Percentiles rank a stretch among this genome's conserved stretches.
Evolutionary conservation across 768 basidiomycete species (phyloP).

Genomic region (Rhizopogon roseolus): DNA sequence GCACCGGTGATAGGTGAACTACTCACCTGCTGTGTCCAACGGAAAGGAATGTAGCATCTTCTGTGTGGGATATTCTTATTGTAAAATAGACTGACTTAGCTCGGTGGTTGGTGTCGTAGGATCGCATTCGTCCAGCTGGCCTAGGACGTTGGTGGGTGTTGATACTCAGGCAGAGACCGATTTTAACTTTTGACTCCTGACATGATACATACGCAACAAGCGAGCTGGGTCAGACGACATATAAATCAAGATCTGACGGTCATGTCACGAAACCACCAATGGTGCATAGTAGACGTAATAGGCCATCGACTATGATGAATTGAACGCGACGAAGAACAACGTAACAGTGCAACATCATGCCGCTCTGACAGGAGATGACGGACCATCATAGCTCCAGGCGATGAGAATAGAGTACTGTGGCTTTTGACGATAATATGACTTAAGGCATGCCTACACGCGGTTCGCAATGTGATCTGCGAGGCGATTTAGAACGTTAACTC

Average conservation of each 20-base stretch:
- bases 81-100: neutral
- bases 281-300: neutral
- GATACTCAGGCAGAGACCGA: neutral
- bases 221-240: neutral
- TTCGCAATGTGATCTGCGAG: neutral
- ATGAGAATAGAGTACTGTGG: no score
- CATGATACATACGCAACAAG: neutral
- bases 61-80: neutral
- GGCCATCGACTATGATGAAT: neutral
- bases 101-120: neutral
- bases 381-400: neutral
- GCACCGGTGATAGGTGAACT: neutral
- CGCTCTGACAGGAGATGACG: neutral
- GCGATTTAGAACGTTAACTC: constrained; percentile 8
- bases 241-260: neutral
- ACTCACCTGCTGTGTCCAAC: neutral
- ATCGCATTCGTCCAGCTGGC: neutral
- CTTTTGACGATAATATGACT: neutral
- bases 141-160: no score
- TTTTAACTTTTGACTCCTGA: neutral
- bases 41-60: neutral
- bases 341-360: neutral
- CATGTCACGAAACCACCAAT: neutral
- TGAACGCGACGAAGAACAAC: neutral
- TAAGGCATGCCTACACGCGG: neutral